Evolutionary conservation across 2,329 filamentous ascomycete species (phyloP), one percentile per base, ranked within the genome.

Genomic region (Phialocephala sp.): DNA sequence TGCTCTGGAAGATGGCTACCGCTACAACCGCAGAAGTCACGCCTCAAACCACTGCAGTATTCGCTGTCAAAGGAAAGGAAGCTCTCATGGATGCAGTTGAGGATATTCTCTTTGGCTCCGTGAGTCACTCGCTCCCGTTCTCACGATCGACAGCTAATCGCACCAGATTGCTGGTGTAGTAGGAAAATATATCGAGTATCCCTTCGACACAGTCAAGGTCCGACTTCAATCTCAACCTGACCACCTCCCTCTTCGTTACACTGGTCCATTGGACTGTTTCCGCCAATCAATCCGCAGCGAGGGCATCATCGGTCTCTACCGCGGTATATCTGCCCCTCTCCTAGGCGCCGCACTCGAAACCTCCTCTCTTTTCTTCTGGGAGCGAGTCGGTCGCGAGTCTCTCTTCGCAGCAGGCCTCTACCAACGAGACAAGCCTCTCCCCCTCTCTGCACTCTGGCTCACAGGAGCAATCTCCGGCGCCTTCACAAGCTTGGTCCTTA

Each of bases 141-240:
- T 27, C 20, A 47, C 32, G 27, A 59, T 54, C 18, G 9, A 35
- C 35, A 22, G 65, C 52, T 60, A 56, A 57, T 45, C 27, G 55
- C 36, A 39, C 18, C 58, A 93, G 91, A 79, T 87, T 66, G 94
- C 94, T 63, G 95, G 95, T 67, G 87, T 96, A 66, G 89, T 92
- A 41, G 94, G 94, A 68, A 99, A 98, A 82, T 92, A 94, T 78
- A 94, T 99, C 76, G 95, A 99, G 78, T 99, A 97, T 77, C 95
- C 95, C 27, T 99, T 99, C 80, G 95, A 99, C 80, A 99, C 95
- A 0, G 90, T 99, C 78, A 99, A 99, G 81, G 95, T 99, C 66
- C 91, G 95, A 47, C 87, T 99, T 12, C 95, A 99, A 78, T 95
- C 94, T n/a, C 94, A 98, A 78, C 92, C 93, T 39, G 91, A 94